A percentile compares a stretch with the other conserved stretches of the same genome.
Conservation (phyloP, 2,329 filamentous ascomycete genomes). For the Ceratocystis lukuohia region DNA sequence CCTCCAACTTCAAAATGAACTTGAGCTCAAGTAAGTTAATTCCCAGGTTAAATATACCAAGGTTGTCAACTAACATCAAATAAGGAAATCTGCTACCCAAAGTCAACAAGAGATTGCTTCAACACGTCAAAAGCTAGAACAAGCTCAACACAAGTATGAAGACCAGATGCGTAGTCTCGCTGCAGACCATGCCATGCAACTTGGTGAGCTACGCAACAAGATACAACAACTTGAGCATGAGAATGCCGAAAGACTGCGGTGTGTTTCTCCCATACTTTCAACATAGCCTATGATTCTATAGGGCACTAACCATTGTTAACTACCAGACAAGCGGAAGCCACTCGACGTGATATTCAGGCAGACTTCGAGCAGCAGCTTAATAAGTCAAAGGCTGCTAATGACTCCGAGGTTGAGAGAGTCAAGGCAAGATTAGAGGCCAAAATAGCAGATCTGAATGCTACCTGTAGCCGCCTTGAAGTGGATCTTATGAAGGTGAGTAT, state of each 20-base stretch:
- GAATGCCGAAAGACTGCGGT: conserved; percentile 16
- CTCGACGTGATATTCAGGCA: conserved; percentile 20
- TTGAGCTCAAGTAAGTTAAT: conserved; percentile 41
- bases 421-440: conserved; percentile 44
- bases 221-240: conserved; percentile 21
- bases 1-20: conserved; percentile 55
- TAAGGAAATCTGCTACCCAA: conserved; percentile 21
- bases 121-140: conserved; percentile 13
- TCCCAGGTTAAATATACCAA: not conserved
- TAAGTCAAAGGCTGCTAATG: conserved; percentile 35
- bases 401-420: conserved; percentile 37
- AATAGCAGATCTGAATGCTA: conserved; percentile 47
- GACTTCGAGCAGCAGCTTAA: conserved; percentile 32
- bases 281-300: not conserved
- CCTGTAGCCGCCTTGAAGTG: conserved; percentile 47
- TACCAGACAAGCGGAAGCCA: conserved; percentile 3
- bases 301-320: not conserved
- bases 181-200: conserved; percentile 6
- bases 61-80: not conserved
- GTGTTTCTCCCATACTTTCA: not conserved
- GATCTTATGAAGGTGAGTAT: conserved; percentile 44
- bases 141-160: conserved; percentile 13
- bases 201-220: conserved; percentile 21
- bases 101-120: conserved; percentile 19
- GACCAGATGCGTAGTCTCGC: conserved; percentile 5